A percentile compares a stretch with the other conserved stretches of the same genome.
Conservation (phyloP, 2,329 filamentous ascomycete species). For the Fusarium pseudograminearum region DNA sequence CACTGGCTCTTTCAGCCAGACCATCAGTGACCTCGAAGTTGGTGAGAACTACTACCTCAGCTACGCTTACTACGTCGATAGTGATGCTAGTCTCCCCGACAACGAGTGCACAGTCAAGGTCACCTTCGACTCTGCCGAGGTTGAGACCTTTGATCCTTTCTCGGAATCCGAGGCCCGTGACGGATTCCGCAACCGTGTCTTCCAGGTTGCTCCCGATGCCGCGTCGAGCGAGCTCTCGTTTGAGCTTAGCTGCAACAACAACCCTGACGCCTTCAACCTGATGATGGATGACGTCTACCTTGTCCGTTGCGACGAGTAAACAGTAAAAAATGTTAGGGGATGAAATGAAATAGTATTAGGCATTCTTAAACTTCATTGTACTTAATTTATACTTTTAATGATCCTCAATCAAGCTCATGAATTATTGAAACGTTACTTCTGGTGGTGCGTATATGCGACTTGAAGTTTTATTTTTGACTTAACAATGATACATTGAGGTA, state of each 20-base stretch:
- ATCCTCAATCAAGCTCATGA: background rate
- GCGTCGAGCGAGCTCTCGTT: background rate
- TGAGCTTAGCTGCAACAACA: slow-evolving; percentile 12
- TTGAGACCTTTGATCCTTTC: slow-evolving; percentile 35
- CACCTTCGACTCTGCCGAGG: slow-evolving; percentile 1
- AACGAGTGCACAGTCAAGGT: slow-evolving; percentile 25
- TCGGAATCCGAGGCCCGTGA: background rate
- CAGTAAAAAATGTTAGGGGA: background rate
- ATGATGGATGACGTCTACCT: slow-evolving; percentile 27
- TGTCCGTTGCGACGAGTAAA: background rate
- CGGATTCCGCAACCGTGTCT: slow-evolving; percentile 8
- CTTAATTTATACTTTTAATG: slow-evolving; percentile 1
- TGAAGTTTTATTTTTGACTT: no score
- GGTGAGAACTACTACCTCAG: background rate
- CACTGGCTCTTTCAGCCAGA: slow-evolving; percentile 5
- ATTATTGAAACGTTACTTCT: background rate
- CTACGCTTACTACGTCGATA: slow-evolving; percentile 15
- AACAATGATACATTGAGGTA: background rate
- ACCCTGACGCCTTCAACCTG: slow-evolving; percentile 8
- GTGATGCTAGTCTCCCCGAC: background rate
- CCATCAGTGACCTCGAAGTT: background rate
- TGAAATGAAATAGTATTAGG: background rate
- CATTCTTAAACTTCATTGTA: background rate
- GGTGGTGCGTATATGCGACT: background rate
- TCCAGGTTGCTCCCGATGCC: background rate